Percentiles rank a stretch among this genome's conserved stretches.
Conservation (phyloP, 2,329 filamentous ascomycete genomes). For the Cadophora luteo-olivacea region DNA sequence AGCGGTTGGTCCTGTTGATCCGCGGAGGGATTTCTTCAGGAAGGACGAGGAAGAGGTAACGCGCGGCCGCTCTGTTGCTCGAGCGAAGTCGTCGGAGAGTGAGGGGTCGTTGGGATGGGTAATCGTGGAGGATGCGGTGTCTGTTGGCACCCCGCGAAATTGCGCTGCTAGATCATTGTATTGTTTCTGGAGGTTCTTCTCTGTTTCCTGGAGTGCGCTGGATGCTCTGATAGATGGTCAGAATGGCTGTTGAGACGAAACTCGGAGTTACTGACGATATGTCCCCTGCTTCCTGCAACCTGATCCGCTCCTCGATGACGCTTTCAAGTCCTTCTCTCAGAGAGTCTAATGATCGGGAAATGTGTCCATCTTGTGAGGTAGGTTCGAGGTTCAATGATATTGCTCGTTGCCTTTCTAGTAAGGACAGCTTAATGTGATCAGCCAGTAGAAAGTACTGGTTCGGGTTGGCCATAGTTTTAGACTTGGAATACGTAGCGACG, state of each 20-base stretch:
- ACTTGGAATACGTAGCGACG: neutral
- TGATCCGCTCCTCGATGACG: conserved; percentile 68
- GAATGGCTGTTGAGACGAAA: conserved; percentile 18
- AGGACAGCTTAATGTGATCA: conserved; percentile 95
- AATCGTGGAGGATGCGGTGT: conserved; percentile 57
- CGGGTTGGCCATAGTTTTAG: conserved; percentile 59
- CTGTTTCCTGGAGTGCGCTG: conserved; percentile 66
- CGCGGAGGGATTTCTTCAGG: conserved; percentile 46
- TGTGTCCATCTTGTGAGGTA: conserved; percentile 81
- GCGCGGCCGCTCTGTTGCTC: conserved; percentile 53
- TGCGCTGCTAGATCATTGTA: conserved; percentile 79
- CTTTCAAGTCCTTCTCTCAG: conserved; percentile 79
- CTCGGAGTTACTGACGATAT: conserved; percentile 57
- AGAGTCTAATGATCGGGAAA: conserved; percentile 86
- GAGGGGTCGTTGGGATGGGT: conserved; percentile 69
- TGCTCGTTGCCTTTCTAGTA: conserved; percentile 89
- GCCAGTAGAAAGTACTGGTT: conserved; percentile 90
- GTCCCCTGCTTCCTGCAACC: conserved; percentile 68
- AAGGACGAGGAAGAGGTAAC: conserved; percentile 52
- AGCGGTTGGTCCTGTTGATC: conserved; percentile 41
- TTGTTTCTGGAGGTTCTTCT: conserved; percentile 74
- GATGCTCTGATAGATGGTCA: conserved; percentile 40
- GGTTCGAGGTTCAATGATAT: conserved; percentile 78
- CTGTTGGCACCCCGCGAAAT: conserved; percentile 71
- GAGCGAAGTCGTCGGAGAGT: conserved; percentile 68